phyloP scores from a whole-genome alignment of 2,329 filamentous ascomycete genomes.

The Aspergillus luchuensis region DNA sequence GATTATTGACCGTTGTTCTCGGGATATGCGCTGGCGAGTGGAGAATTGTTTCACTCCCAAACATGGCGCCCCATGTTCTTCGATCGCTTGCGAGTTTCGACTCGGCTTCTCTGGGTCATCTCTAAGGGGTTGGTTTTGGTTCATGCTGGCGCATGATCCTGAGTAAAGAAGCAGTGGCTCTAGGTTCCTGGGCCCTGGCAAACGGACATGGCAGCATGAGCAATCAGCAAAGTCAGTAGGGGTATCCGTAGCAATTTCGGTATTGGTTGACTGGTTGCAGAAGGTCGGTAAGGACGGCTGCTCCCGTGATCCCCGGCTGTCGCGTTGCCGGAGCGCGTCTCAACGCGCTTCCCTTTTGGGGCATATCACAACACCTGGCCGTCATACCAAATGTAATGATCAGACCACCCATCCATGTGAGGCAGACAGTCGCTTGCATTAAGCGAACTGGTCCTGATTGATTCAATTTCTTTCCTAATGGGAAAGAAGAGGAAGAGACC shows the following conservation, averaged over 20 bases:
- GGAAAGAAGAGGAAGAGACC: constrained; percentile 46
- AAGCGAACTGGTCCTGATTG: background rate
- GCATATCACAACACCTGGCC: background rate
- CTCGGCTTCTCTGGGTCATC: constrained; percentile 4
- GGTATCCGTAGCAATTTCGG: too few relatives aligned
- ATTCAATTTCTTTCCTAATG: constrained; percentile 8
- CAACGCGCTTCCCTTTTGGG: constrained; percentile 4
- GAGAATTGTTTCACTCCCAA: constrained; percentile 16
- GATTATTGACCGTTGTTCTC: constrained; percentile 8
- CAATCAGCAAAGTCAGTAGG: background rate
- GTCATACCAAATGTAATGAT: background rate
- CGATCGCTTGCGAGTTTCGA: background rate
- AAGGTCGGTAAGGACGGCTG: background rate
- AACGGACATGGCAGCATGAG: background rate
- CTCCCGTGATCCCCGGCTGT: background rate
- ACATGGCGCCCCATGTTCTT: constrained; percentile 10
- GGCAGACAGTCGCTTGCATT: background rate
- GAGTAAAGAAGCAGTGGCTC: background rate
- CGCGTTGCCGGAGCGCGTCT: background rate
- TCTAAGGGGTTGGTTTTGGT: background rate
- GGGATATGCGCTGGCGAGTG: constrained; percentile 5
- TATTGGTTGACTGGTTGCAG: too few relatives aligned
- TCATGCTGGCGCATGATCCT: background rate
- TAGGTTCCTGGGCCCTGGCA: too few relatives aligned
- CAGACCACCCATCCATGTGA: background rate